A percentile compares a stretch with the other conserved stretches of the same genome.
Evolutionary conservation across 768 basidiomycete species (phyloP).

Genomic region (Amanita polypyramis): DNA sequence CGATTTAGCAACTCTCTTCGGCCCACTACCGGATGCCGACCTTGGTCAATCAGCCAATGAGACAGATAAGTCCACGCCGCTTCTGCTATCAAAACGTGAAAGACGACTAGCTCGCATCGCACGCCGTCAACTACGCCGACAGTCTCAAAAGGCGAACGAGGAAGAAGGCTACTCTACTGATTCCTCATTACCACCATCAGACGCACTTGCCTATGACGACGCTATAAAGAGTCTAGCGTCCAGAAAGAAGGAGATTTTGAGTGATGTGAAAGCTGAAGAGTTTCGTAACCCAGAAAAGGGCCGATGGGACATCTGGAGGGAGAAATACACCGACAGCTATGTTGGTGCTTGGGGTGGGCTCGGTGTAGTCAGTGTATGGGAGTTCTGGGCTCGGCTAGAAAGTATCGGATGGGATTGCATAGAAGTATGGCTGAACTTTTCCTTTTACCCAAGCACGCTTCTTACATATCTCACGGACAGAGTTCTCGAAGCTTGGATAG

Average conservation of each 20-base stretch:
- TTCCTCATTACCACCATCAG: constrained; percentile 53
- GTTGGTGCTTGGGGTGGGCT: constrained; percentile 86
- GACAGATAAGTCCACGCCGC: constrained; percentile 8
- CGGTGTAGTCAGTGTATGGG: constrained; percentile 83
- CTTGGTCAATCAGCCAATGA: constrained; percentile 9
- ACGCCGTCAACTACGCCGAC: constrained; percentile 39
- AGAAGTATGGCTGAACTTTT: constrained; percentile 36
- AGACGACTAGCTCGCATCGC: constrained; percentile 48
- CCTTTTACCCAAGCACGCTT: background rate
- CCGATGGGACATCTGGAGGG: constrained; percentile 58
- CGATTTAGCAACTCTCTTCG: constrained; percentile 64
- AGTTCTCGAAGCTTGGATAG: constrained; percentile 52
- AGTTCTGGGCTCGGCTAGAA: constrained; percentile 89
- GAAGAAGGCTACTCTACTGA: constrained; percentile 91
- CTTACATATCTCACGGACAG: constrained; percentile 20
- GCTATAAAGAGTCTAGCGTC: constrained; percentile 47
- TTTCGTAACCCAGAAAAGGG: constrained; percentile 75
- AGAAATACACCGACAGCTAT: constrained; percentile 72
- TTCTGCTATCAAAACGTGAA: constrained; percentile 39
- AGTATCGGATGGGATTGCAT: constrained; percentile 83
- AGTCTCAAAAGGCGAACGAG: constrained; percentile 16
- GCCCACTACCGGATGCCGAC: constrained; percentile 26
- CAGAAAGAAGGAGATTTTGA: constrained; percentile 48
- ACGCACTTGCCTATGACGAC: constrained; percentile 55
- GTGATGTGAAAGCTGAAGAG: constrained; percentile 77